Evolutionary conservation across 1,139 yeast genomes (phyloP).

Genomic region (Suhomyces bolitotheri): DNA sequence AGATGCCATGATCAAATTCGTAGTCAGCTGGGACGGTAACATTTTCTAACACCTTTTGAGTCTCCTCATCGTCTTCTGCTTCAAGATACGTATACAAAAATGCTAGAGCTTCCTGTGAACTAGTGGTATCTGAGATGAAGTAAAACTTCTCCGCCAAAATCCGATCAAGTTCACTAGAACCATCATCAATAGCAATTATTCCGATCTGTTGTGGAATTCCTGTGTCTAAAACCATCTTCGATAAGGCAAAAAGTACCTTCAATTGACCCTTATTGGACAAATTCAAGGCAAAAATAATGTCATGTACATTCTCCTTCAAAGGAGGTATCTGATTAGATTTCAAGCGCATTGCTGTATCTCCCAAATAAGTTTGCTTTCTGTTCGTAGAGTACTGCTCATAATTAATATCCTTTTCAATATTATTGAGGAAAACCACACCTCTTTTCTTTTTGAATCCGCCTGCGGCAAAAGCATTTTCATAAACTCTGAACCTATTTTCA

Average conservation of each 20-base stretch:
- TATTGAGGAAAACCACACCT: conserved; percentile 72
- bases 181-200: conserved; percentile 57
- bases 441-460: conserved; percentile 26
- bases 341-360: conserved; percentile 19
- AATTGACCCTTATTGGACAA: conserved; percentile 53
- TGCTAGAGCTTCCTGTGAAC: conserved; percentile 41
- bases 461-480: conserved; percentile 34
- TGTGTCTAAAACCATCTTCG: conserved; percentile 53
- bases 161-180: conserved; percentile 29
- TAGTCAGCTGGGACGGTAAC: conserved; percentile 19
- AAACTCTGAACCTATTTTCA: conserved; percentile 41
- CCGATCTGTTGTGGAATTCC: conserved; percentile 83
- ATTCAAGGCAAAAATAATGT: conserved; percentile 70
- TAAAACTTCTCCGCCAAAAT: conserved; percentile 36
- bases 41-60: conserved; percentile 23
- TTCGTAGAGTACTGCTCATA: conserved; percentile 52
- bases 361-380: conserved; percentile 41
- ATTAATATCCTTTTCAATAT: conserved; percentile 62
- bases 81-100: conserved; percentile 42
- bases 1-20: conserved; percentile 14
- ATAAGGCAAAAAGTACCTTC: conserved; percentile 46
- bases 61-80: conserved; percentile 28
- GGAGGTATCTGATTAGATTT: conserved; percentile 66
- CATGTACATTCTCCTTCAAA: conserved; percentile 73
- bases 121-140: conserved; percentile 32